Evolutionary conservation across 2,329 filamentous ascomycete genomes (phyloP).

Genomic region (Aureobasidium sp.): DNA sequence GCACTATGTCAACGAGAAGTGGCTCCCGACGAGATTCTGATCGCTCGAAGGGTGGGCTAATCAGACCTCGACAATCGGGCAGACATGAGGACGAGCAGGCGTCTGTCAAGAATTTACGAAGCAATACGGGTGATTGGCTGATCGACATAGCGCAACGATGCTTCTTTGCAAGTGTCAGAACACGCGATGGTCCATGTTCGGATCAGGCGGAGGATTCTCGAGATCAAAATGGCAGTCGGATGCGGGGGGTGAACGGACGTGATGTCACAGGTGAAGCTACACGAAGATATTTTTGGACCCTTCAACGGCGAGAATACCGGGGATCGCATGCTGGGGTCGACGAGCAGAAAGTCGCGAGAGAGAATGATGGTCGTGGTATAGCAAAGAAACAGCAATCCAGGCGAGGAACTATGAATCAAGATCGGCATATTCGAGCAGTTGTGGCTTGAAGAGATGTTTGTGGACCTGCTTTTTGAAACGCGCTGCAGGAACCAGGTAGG

Average conservation of each 20-base stretch:
- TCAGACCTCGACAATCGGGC: not conserved
- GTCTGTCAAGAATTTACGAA: not conserved
- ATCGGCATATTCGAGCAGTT: not conserved
- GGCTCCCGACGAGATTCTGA: not conserved
- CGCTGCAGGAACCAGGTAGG: not conserved
- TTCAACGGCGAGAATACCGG: not conserved
- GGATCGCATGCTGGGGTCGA: not conserved
- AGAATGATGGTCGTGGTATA: not conserved
- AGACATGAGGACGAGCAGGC: not conserved
- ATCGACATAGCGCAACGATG: not conserved
- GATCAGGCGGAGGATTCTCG: not conserved
- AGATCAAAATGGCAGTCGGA: not conserved
- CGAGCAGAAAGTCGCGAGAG: not conserved
- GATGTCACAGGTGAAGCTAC: not conserved
- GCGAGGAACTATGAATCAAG: not conserved
- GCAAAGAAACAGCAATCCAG: not conserved
- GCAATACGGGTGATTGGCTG: slow-evolving; percentile 6
- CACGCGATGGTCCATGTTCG: not conserved
- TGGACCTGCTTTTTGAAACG: not conserved
- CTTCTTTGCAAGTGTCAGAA: not conserved
- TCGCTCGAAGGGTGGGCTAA: not conserved
- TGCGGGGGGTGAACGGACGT: not conserved
- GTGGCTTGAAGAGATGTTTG: not conserved
- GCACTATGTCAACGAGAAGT: not conserved
- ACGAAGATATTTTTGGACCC: not conserved